A percentile compares a stretch with the other conserved stretches of the same genome.
phyloP scores from a whole-genome alignment of 2,329 filamentous ascomycete genomes.

The Chalara sp. region DNA sequence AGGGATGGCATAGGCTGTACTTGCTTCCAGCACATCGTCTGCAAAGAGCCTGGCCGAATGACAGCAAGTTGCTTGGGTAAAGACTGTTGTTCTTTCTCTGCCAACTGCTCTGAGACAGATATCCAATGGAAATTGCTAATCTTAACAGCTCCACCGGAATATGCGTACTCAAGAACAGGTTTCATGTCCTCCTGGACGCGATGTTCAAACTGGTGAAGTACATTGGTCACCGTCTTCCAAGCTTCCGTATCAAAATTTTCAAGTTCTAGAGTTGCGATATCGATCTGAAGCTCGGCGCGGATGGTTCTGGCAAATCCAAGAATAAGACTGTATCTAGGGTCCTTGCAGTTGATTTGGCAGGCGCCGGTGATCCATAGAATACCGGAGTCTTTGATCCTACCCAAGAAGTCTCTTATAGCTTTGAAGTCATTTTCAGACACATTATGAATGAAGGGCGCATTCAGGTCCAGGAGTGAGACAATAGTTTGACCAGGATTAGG shows the following conservation, averaged over 20 bases:
- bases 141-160: too few species aligned
- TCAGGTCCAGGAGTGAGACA: constrained; percentile 11
- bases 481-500: constrained; percentile 2
- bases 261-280: constrained; percentile 20
- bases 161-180: background rate
- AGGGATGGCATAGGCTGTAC: background rate
- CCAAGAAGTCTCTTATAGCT: constrained; percentile 8
- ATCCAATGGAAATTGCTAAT: too few species aligned
- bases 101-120: too few species aligned
- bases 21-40: background rate
- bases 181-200: background rate
- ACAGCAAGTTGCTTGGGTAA: background rate
- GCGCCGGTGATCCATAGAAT: constrained; percentile 12
- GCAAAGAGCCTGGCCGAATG: background rate
- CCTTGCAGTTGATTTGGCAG: constrained; percentile 13
- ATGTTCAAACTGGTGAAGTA: constrained; percentile 12
- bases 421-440: background rate
- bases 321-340: constrained; percentile 16
- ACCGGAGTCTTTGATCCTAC: constrained; percentile 1
- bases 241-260: constrained; percentile 6
- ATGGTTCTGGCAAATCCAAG: constrained; percentile 19
- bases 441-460: constrained; percentile 21
- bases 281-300: constrained; percentile 14
- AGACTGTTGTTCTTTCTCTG: background rate
- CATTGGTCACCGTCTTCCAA: background rate